Conservation (phyloP, 371 early-diverging fungal genomes). For the Mortierella sp. region DNA sequence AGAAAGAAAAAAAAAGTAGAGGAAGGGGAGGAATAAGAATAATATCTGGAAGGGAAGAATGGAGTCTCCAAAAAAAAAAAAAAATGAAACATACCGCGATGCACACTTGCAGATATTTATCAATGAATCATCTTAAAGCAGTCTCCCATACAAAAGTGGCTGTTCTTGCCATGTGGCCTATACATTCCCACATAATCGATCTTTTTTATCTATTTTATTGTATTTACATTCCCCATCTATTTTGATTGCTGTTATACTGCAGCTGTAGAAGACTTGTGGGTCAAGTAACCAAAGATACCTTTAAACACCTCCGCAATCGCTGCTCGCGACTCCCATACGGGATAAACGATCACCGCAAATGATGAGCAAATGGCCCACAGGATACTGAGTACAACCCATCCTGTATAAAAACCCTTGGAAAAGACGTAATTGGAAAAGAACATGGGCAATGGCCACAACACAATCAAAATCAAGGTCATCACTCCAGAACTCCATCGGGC, state of each 20-base stretch:
- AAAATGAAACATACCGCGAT: not conserved
- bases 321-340: constrained; percentile 68
- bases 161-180: not conserved
- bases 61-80: not conserved
- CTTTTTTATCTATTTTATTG: not conserved
- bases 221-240: not conserved
- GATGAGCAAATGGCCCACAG: constrained; percentile 73
- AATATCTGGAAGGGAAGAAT: not conserved
- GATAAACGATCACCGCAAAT: constrained; percentile 68
- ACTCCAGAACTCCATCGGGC: constrained; percentile 60
- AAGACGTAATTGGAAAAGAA: constrained; percentile 75
- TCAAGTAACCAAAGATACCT: constrained; percentile 49
- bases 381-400: constrained; percentile 75
- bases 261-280: constrained; percentile 19
- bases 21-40: not conserved
- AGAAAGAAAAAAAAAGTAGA: not conserved
- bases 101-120: no score
- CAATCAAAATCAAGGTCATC: constrained; percentile 66
- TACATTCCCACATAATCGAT: not conserved
- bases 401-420: constrained; percentile 71
- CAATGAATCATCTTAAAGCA: no score
- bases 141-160: not conserved
- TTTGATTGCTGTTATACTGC: constrained; percentile 21
- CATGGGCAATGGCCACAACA: constrained; percentile 81
- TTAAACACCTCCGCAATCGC: constrained; percentile 56